A percentile compares a stretch with the other conserved stretches of the same genome.
phyloP scores from a whole-genome alignment of 345 rosid genomes.

The Hibiscus trionum region DNA sequence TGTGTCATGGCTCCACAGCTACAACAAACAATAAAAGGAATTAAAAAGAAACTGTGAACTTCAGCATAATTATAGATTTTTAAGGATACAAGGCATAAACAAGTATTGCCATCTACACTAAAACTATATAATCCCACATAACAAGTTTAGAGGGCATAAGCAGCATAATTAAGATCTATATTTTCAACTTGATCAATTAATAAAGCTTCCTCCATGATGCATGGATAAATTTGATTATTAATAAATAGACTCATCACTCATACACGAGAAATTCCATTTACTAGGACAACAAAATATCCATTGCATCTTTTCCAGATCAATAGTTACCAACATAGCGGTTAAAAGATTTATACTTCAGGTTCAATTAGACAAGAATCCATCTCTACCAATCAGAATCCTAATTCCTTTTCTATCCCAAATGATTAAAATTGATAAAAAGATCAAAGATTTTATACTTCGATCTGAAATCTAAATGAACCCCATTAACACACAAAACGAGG shows the following conservation, averaged over 20 bases:
- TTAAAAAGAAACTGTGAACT: background rate
- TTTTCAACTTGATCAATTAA: background rate
- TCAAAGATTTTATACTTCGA: background rate
- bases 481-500: background rate
- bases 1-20: slow-evolving; percentile 97
- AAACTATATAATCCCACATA: background rate
- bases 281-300: background rate
- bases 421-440: background rate
- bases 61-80: background rate
- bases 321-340: background rate
- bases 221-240: background rate
- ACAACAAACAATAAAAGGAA: slow-evolving; percentile 9
- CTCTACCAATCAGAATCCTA: background rate
- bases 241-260: background rate
- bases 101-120: background rate
- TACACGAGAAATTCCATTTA: background rate
- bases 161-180: background rate
- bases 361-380: background rate
- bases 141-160: background rate
- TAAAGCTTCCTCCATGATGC: background rate
- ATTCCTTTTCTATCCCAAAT: background rate
- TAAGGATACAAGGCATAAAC: background rate
- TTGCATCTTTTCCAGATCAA: background rate
- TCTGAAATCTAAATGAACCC: background rate
- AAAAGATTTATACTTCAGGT: background rate